These are phyloP conservation scores for Polyplosphaeria fusca DNA, from an alignment of 495 filamentous ascomycete genomes.

Conservation along the genomic window DNA sequence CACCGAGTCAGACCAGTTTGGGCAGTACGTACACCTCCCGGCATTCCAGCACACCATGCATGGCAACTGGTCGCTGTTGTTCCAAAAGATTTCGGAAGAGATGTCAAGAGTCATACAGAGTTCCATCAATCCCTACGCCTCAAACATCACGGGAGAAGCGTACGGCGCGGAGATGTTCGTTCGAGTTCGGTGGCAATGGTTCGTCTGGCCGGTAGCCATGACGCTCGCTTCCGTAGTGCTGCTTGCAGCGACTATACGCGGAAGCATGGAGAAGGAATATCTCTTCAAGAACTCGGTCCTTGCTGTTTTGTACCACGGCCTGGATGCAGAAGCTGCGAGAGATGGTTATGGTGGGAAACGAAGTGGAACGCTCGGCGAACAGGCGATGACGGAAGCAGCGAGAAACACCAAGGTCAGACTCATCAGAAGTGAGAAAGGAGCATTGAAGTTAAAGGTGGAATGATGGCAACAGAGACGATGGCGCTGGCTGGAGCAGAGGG, in stretches of 20 bases:
- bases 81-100: neutral
- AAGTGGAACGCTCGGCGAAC: no score
- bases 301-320: neutral
- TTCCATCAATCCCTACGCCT: neutral
- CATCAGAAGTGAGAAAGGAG: no score
- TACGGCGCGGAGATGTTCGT: neutral
- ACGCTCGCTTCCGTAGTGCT: no score
- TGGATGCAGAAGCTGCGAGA: neutral
- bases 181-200: neutral
- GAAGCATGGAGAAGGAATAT: no score
- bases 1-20: no score
- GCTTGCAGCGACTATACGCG: no score
- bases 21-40: no score
- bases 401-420: no score
- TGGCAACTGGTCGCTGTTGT: neutral
- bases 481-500: no score
- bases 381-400: no score
- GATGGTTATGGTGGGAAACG: neutral
- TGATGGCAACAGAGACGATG: no score
- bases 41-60: neutral
- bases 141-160: neutral
- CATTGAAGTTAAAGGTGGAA: no score
- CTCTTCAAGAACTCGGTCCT: neutral
- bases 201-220: neutral
- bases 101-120: neutral